These are phyloP conservation scores for Alternaria sp. DNA, from an alignment of 2,329 filamentous ascomycete species.

Conservation along the genomic window DNA sequence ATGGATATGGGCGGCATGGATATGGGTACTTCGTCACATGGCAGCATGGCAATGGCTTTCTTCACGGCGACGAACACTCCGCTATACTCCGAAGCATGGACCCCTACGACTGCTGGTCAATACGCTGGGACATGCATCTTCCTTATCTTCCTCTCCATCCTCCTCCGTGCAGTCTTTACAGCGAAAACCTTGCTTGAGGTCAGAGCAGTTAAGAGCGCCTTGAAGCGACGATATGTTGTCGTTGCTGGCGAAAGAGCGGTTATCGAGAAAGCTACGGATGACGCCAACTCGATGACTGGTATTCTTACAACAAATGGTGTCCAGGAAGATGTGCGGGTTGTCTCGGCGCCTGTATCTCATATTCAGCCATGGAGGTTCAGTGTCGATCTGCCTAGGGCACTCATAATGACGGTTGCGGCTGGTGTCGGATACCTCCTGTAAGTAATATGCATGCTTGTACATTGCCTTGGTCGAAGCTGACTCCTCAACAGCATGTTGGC, in stretches of 20 bases:
- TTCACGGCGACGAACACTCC: conserved; percentile 69
- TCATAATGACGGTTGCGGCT: conserved; percentile 74
- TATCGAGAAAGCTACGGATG: conserved; percentile 65
- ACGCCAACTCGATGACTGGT: conserved; percentile 68
- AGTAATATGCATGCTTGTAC: conserved; percentile 53
- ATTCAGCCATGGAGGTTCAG: conserved; percentile 80
- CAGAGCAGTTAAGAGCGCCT: conserved; percentile 76
- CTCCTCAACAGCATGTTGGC: conserved; percentile 77
- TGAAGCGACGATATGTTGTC: conserved; percentile 78
- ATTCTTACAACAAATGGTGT: conserved; percentile 78
- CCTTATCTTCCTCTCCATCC: conserved; percentile 76
- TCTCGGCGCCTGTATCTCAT: conserved; percentile 65
- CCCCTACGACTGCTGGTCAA: conserved; percentile 71
- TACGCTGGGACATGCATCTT: conserved; percentile 96
- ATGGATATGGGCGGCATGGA: conserved; percentile 33
- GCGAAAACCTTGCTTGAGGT: conserved; percentile 68
- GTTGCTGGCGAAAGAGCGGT: conserved; percentile 71
- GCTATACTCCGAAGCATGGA: conserved; percentile 76
- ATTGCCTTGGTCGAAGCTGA: conserved; percentile 26
- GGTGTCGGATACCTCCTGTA: conserved; percentile 87
- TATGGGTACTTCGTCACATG: conserved; percentile 30
- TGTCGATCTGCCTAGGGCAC: conserved; percentile 78
- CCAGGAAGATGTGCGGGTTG: conserved; percentile 81
- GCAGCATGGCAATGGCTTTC: conserved; percentile 68
- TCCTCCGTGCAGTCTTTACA: conserved; percentile 77